Base-by-base conservation (phyloP, 805 yeast genomes). In the Myxozyma neglecta region DNA sequence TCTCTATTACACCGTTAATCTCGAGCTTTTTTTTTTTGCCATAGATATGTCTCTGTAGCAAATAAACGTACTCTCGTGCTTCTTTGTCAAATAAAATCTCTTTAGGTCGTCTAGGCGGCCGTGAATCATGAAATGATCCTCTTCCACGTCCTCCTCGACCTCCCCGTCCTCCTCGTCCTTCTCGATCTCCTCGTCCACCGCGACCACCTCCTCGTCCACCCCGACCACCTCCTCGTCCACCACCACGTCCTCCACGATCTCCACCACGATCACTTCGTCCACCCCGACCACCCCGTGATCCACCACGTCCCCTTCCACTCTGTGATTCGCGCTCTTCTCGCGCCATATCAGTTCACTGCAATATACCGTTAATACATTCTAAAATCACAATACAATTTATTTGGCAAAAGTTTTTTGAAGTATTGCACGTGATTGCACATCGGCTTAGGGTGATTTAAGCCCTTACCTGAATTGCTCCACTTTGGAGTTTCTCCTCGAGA, bases 61-160 rank as follows among this genome's bases (percentile, higher is more conserved):
- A 24, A 24, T 24, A 24, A 24, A 72, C 79, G 66, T 66, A 76
- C 73, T 80, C 76, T 72, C 97, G 78, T n/a, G 88, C 82, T 18
- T 82, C 88, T 65, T 85, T 83, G 74, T 94, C 94, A 73, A 91
- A 94, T 1, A 83, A 84, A 35, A 94, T 96, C 73, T 90, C 97
- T 29, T 42, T 34, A 6, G 66, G 65, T 32, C 65, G 57, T 34
- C 56, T 51, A 4, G 18, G 47, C 24, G 13, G 9, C 11, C 53
- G 36, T 16, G 53, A 16, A 11, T 49, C 53, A 18, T 42, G 9
- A 40, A 39, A 51, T n/a, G 55, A 51, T 13, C 52, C 57, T 24
- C 56, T 36, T 13, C 45, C 43, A 14, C 47, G 37, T 3, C 39
- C 37, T 42, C 55, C 54, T 39, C 54, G 34, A 13, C 45, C 45